Conservation (phyloP, 2,329 filamentous ascomycete species). For the Penicillium sp. region DNA sequence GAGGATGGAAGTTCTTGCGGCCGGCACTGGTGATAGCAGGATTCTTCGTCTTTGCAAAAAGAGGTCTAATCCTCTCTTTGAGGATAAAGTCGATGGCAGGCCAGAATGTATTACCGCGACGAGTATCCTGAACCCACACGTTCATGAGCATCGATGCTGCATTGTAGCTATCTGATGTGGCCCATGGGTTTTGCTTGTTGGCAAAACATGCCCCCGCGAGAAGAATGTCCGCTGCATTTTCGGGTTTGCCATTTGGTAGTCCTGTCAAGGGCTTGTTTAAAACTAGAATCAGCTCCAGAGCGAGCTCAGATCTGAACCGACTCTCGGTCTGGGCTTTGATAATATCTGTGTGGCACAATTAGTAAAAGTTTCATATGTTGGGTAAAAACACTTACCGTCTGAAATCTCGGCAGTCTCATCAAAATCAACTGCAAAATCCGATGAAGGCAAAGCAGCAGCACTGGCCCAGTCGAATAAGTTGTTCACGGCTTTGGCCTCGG, state of each 20-base stretch:
- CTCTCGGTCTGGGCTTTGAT: conserved; percentile 25
- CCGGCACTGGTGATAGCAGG: conserved; percentile 45
- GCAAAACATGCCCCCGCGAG: conserved; percentile 36
- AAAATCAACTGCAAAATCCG: conserved; percentile 32
- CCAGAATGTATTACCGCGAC: conserved; percentile 3
- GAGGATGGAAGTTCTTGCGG: conserved; percentile 46
- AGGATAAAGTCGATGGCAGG: conserved; percentile 28
- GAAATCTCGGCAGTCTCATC: conserved; percentile 27
- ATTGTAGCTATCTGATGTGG: conserved; percentile 25
- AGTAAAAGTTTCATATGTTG: neutral
- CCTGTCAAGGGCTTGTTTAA: conserved; percentile 9
- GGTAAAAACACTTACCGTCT: conserved; percentile 6
- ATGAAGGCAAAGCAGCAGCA: conserved; percentile 31
- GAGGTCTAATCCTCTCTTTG: conserved; percentile 38
- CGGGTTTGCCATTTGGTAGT: conserved; percentile 22
- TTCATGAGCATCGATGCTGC: conserved; percentile 10
- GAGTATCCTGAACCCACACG: neutral
- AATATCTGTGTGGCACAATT: conserved; percentile 16
- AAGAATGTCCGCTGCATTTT: conserved; percentile 29
- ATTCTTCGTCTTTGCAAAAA: conserved; percentile 45
- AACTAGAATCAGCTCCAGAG: conserved; percentile 26
- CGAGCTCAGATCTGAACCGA: conserved; percentile 30
- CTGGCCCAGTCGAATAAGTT: conserved; percentile 37
- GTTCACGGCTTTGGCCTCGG: conserved; percentile 27
- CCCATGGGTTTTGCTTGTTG: conserved; percentile 38